Evolutionary conservation across 352 stramenopile genomes (phyloP).

Genomic region (Pythium scleroteichum): DNA sequence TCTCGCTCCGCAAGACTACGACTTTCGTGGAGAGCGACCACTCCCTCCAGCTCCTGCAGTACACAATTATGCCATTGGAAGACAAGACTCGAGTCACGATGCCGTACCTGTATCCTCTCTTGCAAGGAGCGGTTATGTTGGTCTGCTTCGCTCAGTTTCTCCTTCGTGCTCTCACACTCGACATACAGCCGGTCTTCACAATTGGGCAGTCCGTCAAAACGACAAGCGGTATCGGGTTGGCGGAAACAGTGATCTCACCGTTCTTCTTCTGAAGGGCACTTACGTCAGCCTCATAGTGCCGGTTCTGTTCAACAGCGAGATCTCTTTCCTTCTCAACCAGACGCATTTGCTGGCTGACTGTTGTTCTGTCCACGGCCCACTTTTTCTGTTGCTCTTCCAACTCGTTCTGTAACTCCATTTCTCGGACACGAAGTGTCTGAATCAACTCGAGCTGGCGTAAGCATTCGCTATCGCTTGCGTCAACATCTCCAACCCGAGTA

Average conservation of each 20-base stretch:
- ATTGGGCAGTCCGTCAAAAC: neutral
- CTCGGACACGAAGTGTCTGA: constrained; percentile 44
- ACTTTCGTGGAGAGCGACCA: constrained; percentile 38
- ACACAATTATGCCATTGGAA: neutral
- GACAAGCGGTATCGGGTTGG: neutral
- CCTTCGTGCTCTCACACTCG: constrained; percentile 26
- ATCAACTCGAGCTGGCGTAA: constrained; percentile 61
- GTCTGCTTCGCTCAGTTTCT: constrained; percentile 10
- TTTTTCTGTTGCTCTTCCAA: constrained; percentile 66
- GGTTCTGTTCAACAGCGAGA: constrained; percentile 37
- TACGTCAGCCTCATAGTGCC: constrained; percentile 25
- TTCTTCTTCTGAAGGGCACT: constrained; percentile 33
- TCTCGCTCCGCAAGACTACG: constrained; percentile 43
- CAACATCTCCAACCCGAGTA: constrained; percentile 46
- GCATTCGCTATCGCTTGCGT: constrained; percentile 56
- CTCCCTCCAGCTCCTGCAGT: constrained; percentile 46
- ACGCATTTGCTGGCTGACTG: constrained; percentile 49
- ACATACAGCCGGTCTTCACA: constrained; percentile 22
- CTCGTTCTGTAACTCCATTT: constrained; percentile 52
- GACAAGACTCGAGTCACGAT: neutral
- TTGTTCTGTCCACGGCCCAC: constrained; percentile 48
- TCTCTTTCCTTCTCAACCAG: constrained; percentile 61
- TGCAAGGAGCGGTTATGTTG: constrained; percentile 9
- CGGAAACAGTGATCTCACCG: constrained; percentile 20
- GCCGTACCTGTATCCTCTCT: constrained; percentile 24